A percentile compares a stretch with the other conserved stretches of the same genome.
Conservation (phyloP, 768 basidiomycete species). For the Podaxis pistillaris region DNA sequence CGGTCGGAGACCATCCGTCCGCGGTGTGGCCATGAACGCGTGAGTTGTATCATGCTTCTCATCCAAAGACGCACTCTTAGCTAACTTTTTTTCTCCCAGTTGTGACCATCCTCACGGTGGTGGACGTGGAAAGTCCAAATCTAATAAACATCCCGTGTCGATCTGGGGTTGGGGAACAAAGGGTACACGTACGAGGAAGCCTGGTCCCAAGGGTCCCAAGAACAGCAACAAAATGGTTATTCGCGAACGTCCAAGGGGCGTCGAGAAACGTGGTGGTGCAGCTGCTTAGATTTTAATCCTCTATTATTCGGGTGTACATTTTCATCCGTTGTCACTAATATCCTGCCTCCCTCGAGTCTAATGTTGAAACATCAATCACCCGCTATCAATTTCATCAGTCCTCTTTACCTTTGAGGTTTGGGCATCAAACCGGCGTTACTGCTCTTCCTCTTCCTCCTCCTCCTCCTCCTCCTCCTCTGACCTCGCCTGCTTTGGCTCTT, state of each 20-base stretch:
- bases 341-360: neutral
- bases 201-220: conserved; percentile 88
- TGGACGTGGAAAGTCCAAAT: conserved; percentile 97
- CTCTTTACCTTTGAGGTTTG: conserved; percentile 9
- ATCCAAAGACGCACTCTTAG: conserved; percentile 2
- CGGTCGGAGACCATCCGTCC: conserved; percentile 78
- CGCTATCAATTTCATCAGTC: neutral
- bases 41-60: conserved; percentile 37
- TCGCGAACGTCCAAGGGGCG: conserved; percentile 79
- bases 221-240: conserved; percentile 89
- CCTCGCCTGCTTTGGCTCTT: conserved; percentile 48
- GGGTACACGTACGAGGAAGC: conserved; percentile 90
- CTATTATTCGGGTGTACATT: conserved; percentile 12
- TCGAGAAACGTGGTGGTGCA: conserved; percentile 44
- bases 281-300: conserved; percentile 24
- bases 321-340: conserved; percentile 11
- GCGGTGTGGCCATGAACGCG: conserved; percentile 98
- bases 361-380: conserved; percentile 3
- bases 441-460: conserved; percentile 24
- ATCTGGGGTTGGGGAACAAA: conserved; percentile 93
- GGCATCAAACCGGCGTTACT: neutral
- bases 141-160: conserved; percentile 90
- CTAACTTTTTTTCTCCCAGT: conserved; percentile 32
- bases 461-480: conserved; percentile 48
- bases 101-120: conserved; percentile 95